Evolutionary conservation across 1,284 basidiomycete genomes (phyloP).

Genomic region (Cryptococcus jaspeensis): DNA sequence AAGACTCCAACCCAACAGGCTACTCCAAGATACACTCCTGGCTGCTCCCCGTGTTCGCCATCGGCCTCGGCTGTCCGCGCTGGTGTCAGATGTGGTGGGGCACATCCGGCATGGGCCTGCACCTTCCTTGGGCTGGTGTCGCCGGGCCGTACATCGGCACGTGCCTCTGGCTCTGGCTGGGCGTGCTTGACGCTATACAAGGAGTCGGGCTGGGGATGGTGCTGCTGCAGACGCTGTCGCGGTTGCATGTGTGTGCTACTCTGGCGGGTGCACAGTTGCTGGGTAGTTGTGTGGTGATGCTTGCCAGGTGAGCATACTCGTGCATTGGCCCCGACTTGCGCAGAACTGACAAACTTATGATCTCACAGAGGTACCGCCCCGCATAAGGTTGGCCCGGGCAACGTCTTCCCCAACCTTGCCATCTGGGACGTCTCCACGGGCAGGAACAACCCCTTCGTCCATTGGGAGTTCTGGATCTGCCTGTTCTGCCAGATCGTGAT

Average conservation of each 20-base stretch:
- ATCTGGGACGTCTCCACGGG: slow-evolving; percentile 72
- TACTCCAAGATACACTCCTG: slow-evolving; percentile 91
- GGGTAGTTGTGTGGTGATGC: slow-evolving; percentile 50
- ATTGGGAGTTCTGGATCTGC: slow-evolving; percentile 78
- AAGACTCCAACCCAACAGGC: too few relatives aligned
- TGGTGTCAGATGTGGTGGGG: slow-evolving; percentile 75
- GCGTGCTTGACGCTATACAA: slow-evolving; percentile 86
- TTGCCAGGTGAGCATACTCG: slow-evolving; percentile 39
- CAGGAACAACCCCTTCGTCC: slow-evolving; percentile 45
- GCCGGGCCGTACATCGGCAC: slow-evolving; percentile 82
- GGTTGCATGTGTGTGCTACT: slow-evolving; percentile 87
- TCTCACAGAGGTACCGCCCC: slow-evolving; percentile 41
- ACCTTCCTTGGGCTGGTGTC: slow-evolving; percentile 83
- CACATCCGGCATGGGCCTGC: slow-evolving; percentile 57
- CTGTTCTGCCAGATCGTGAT: slow-evolving; percentile 66
- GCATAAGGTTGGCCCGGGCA: slow-evolving; percentile 68
- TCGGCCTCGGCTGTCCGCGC: slow-evolving; percentile 82
- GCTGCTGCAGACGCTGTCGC: slow-evolving; percentile 84
- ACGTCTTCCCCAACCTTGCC: slow-evolving; percentile 86
- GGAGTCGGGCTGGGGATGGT: slow-evolving; percentile 93
- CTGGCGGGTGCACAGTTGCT: slow-evolving; percentile 73
- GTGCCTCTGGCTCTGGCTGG: slow-evolving; percentile 88
- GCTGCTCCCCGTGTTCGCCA: slow-evolving; percentile 87
- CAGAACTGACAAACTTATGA: slow-evolving; percentile 6
- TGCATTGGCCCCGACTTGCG: not conserved